Conservation (phyloP, 257 asterid genomes). For the Verbascum thapsus region DNA sequence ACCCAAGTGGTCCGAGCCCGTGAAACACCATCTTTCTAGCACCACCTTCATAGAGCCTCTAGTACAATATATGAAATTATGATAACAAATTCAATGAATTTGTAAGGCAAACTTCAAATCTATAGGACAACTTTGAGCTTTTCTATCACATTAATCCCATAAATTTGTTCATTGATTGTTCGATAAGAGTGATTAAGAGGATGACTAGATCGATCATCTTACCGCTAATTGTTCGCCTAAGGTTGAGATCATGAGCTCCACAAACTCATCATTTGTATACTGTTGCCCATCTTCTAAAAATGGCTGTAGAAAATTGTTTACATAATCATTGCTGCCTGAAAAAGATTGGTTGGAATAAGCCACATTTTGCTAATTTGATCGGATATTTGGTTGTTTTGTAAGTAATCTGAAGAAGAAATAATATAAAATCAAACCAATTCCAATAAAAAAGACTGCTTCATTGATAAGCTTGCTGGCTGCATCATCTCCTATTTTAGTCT, state of each 20-base stretch:
- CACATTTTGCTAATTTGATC: too few species aligned
- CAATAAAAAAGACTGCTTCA: slow-evolving; percentile 63
- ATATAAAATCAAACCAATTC: slow-evolving; percentile 48
- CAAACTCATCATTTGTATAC: slow-evolving; percentile 68
- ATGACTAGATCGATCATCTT: background rate
- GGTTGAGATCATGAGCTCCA: slow-evolving; percentile 56
- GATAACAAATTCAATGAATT: too few species aligned
- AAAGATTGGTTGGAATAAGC: background rate
- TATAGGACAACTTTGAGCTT: too few species aligned
- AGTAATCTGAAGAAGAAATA: too few species aligned
- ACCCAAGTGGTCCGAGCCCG: slow-evolving; percentile 75
- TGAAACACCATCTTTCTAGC: slow-evolving; percentile 76
- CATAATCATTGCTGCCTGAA: slow-evolving; percentile 87
- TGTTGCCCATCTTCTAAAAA: slow-evolving; percentile 61
- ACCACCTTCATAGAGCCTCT: slow-evolving; percentile 70
- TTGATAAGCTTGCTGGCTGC: slow-evolving; percentile 60
- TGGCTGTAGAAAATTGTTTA: slow-evolving; percentile 81
- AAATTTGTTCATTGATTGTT: too few species aligned
- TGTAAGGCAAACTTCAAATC: too few species aligned
- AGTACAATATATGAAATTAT: background rate
- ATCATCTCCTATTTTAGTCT: slow-evolving; percentile 56
- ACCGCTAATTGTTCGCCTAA: slow-evolving; percentile 61
- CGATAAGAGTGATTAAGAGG: background rate
- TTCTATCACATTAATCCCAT: too few species aligned
- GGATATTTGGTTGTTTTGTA: background rate